These are phyloP conservation scores for Coprinopsis marcescibilis DNA, from an alignment of 768 basidiomycete genomes.

Conservation along the genomic window DNA sequence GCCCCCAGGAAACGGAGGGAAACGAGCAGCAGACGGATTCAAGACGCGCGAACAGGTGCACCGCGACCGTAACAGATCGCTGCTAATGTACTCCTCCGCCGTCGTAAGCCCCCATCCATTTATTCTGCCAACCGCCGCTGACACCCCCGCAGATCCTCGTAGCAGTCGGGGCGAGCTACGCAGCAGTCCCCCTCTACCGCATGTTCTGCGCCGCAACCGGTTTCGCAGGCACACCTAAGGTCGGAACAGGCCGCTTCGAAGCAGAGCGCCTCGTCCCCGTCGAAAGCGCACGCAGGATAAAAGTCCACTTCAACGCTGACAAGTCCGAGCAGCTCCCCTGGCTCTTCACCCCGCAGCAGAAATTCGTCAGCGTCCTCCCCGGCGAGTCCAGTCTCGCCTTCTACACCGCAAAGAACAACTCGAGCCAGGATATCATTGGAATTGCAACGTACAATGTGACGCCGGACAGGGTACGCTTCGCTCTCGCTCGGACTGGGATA, in stretches of 20 bases:
- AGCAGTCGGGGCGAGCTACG: conserved; percentile 86
- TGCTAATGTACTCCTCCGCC: conserved; percentile 82
- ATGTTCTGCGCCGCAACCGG: conserved; percentile 98
- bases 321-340: conserved; percentile 86
- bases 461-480: conserved; percentile 77
- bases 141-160: conserved; percentile 56
- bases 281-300: conserved; percentile 66
- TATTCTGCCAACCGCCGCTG: not conserved
- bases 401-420: conserved; percentile 87
- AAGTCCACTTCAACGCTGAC: conserved; percentile 95
- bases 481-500: not conserved
- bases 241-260: conserved; percentile 78
- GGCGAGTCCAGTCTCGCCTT: conserved; percentile 97
- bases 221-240: conserved; percentile 91
- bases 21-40: not conserved
- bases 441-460: conserved; percentile 99
- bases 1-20: not conserved
- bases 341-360: conserved; percentile 89
- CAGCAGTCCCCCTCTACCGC: conserved; percentile 93
- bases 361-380: conserved; percentile 82
- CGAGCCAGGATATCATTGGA: conserved; percentile 86
- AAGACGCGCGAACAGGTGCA: conserved; percentile 36
- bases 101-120: conserved; percentile 43
- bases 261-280: conserved; percentile 80
- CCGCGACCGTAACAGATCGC: conserved; percentile 56